Evolutionary conservation across 768 basidiomycete species (phyloP).

Genomic region (Macrolepiota dolichaula): DNA sequence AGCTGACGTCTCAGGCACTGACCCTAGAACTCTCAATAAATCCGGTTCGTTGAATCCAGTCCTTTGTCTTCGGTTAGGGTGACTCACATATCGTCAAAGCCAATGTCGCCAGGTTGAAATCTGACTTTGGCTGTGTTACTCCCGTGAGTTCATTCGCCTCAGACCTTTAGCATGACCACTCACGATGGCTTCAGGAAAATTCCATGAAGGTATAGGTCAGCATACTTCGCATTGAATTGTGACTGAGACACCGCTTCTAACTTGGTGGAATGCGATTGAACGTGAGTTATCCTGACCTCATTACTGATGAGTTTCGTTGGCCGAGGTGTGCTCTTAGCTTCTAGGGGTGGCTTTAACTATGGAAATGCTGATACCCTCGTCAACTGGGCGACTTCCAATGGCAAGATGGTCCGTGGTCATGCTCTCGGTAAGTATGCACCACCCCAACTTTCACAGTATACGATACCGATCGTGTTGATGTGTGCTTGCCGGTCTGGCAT

Average conservation of each 20-base stretch:
- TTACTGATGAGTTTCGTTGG: not conserved
- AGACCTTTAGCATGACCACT: not conserved
- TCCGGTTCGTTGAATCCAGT: constrained; percentile 18
- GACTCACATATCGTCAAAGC: constrained; percentile 13
- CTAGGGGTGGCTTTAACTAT: constrained; percentile 26
- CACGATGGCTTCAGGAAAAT: constrained; percentile 25
- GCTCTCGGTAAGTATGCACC: constrained; percentile 26
- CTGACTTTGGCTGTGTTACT: constrained; percentile 39
- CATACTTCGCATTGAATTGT: not conserved
- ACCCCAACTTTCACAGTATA: not conserved
- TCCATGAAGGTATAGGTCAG: constrained; percentile 34
- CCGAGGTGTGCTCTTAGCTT: constrained; percentile 16
- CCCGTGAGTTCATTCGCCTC: constrained; percentile 20
- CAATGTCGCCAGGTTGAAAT: constrained; percentile 30
- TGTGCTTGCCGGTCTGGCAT: constrained; percentile 19
- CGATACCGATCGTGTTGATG: not conserved
- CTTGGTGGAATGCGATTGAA: constrained; percentile 38
- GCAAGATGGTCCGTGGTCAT: constrained; percentile 39
- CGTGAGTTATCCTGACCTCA: constrained; percentile 17
- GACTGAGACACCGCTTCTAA: not conserved
- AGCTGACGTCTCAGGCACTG: constrained; percentile 1
- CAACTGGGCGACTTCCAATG: constrained; percentile 35
- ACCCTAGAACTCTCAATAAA: constrained; percentile 26
- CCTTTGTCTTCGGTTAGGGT: not conserved
- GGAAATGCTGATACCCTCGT: constrained; percentile 29